Conservation (phyloP, 2,329 filamentous ascomycete genomes). For the Pezicula radicicola region DNA sequence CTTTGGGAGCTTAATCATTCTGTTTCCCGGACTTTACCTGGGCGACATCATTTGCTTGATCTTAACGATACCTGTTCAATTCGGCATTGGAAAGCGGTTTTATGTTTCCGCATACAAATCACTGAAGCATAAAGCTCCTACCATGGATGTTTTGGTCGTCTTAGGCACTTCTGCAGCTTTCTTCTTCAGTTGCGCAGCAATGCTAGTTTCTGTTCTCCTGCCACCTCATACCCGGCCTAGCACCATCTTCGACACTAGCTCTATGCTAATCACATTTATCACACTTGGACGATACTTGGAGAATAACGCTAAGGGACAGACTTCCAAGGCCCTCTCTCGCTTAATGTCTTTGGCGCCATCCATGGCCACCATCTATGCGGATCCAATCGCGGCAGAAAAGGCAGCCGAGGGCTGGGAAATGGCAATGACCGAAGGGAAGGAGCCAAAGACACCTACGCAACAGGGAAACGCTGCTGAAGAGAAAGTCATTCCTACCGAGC, state of each 20-base stretch:
- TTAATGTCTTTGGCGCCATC: constrained; percentile 96
- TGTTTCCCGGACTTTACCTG: constrained; percentile 76
- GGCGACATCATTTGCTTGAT: constrained; percentile 81
- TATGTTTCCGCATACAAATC: constrained; percentile 94
- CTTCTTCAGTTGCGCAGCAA: constrained; percentile 87
- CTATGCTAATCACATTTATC: constrained; percentile 97
- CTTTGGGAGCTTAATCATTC: constrained; percentile 64
- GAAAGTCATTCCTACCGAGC: constrained; percentile 84
- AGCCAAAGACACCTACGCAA: constrained; percentile 41
- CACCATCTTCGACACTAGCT: constrained; percentile 96
- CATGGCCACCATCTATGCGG: constrained; percentile 94
- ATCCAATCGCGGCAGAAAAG: constrained; percentile 91
- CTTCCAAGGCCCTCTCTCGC: constrained; percentile 85
- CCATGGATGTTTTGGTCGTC: constrained; percentile 96
- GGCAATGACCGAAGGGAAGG: constrained; percentile 32
- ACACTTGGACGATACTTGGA: constrained; percentile 88
- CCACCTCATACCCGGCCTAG: constrained; percentile 75
- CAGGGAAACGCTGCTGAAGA: constrained; percentile 70
- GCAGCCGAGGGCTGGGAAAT: constrained; percentile 75
- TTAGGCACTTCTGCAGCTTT: constrained; percentile 93
- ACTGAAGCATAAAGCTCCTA: constrained; percentile 83
- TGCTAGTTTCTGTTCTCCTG: constrained; percentile 76
- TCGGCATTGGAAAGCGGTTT: constrained; percentile 92
- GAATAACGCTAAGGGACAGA: constrained; percentile 93
- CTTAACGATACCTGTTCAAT: constrained; percentile 91